These are phyloP conservation scores for Pythium scleroteichum DNA, from an alignment of 352 stramenopile genomes.

Conservation along the genomic window DNA sequence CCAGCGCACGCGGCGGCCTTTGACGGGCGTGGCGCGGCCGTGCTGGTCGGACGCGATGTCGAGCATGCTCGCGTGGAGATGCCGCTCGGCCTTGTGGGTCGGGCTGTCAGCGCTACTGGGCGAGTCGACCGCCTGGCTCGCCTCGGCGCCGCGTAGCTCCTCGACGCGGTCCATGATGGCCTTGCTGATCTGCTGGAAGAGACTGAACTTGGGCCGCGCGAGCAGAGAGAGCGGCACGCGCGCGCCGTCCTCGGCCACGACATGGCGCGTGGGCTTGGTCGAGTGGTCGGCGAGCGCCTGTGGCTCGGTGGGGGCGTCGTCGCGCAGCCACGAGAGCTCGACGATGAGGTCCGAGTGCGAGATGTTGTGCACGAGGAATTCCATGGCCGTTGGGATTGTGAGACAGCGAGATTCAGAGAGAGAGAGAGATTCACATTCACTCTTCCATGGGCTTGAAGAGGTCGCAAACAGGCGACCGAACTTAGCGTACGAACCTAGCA, in stretches of 20 bases:
- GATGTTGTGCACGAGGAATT: slow-evolving; percentile 97
- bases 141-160: slow-evolving; percentile 36
- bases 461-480: not conserved
- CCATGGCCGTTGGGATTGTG: slow-evolving; percentile 43
- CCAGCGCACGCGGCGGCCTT: slow-evolving; percentile 41
- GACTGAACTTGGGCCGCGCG: slow-evolving; percentile 86
- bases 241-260: slow-evolving; percentile 16
- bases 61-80: slow-evolving; percentile 68
- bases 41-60: slow-evolving; percentile 39
- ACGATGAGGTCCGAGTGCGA: slow-evolving; percentile 96
- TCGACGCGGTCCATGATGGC: slow-evolving; percentile 70
- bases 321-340: slow-evolving; percentile 79
- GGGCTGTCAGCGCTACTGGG: slow-evolving; percentile 38
- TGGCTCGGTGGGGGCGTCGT: slow-evolving; percentile 20
- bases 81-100: slow-evolving; percentile 41
- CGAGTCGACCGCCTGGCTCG: slow-evolving; percentile 9
- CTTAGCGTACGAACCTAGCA: too few species aligned
- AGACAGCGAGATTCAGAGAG: slow-evolving; percentile 13
- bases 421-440: slow-evolving; percentile 7
- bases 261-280: not conserved
- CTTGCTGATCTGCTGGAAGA: slow-evolving; percentile 81
- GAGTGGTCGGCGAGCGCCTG: slow-evolving; percentile 10
- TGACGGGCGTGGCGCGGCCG: not conserved
- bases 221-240: slow-evolving; percentile 56
- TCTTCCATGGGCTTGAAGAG: not conserved